Evolutionary conservation across 352 stramenopile genomes (phyloP).

Genomic region (Elongisporangium anandrum): DNA sequence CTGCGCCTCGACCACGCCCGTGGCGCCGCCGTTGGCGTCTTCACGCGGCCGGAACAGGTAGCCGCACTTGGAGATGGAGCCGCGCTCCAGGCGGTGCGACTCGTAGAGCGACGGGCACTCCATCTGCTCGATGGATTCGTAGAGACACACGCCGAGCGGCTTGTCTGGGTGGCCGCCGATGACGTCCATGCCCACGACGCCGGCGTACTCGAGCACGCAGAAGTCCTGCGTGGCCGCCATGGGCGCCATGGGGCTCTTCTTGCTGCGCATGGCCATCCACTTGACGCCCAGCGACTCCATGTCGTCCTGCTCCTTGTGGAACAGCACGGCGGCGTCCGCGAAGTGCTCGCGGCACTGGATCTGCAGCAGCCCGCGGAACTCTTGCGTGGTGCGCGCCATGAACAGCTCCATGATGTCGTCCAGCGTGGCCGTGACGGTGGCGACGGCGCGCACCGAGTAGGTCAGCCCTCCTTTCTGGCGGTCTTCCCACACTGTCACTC

Average conservation of each 20-base stretch:
- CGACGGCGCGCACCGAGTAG: constrained; percentile 68
- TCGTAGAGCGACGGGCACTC: constrained; percentile 69
- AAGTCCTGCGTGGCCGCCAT: constrained; percentile 54
- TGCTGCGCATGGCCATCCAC: constrained; percentile 64
- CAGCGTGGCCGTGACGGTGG: constrained; percentile 49
- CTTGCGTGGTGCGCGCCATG: constrained; percentile 37
- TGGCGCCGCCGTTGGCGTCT: constrained; percentile 16
- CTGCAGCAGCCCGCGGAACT: constrained; percentile 73
- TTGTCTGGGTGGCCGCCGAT: constrained; percentile 40
- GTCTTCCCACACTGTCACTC: constrained; percentile 67
- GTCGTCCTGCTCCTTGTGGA: constrained; percentile 71
- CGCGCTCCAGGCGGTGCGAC: constrained; percentile 67
- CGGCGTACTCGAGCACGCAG: constrained; percentile 75
- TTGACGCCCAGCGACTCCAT: constrained; percentile 78
- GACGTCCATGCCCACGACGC: constrained; percentile 47
- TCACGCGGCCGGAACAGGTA: constrained; percentile 66
- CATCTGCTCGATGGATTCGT: constrained; percentile 76
- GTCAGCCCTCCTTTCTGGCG: constrained; percentile 77
- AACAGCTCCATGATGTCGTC: constrained; percentile 85
- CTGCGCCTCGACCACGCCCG: constrained; percentile 56
- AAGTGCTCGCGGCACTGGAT: constrained; percentile 72
- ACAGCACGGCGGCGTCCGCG: constrained; percentile 65
- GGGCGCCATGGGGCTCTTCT: constrained; percentile 49
- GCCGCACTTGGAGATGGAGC: constrained; percentile 74
- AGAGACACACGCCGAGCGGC: constrained; percentile 64